Base-by-base conservation (phyloP, 148 eudicot species). In the Hydrangea macrophylla region DNA sequence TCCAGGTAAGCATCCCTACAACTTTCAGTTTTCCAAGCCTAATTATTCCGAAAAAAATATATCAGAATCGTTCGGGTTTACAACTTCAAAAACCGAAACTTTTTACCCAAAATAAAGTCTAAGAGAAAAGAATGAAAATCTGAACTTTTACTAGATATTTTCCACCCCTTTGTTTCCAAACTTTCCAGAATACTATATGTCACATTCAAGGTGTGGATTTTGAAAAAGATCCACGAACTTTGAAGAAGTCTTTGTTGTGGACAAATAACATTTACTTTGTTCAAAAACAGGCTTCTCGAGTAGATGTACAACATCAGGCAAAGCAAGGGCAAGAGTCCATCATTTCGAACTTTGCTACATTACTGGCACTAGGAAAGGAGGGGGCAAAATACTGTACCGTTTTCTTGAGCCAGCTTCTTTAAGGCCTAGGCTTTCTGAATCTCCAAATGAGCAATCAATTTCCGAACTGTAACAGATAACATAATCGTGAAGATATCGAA, bases 341-440 rank as follows among this genome's bases (percentile, higher is more conserved):
- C 13, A 62, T 23, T 22, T n/a, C 10, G 40, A 48, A 48, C n/a
- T 11, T 48, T 48, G 53, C 24, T 37, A n/a, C 24, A 9, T 32
- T 5, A 40, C 64, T 32, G 48, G 37, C 27, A 39, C 69, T 70
- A 51, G 51, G n/a, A 42, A 13, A 35, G 53, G 24, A 50, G 20
- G 13, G 30, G 51, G 60, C 40, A 55, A 6, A 33, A 40, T 9
- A 54, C 42, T 39, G 23, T 11, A 75, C 78, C 73, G 62, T 57
- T 75, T 75, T 7, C 65, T 28, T 35, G 73, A 75, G 53, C 54
- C 73, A n/a, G 42, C 55, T 58, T 68, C 78, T 53, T 69, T 75
- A 24, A 30, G 60, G 27, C 69, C 55, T 63, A 30, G 60, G 27
- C 69, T 44, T 63, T 62, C 78, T 23, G 57, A 56, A 25, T 75